Percentiles rank a stretch among this genome's conserved stretches.
Conservation (phyloP, 2,329 filamentous ascomycete genomes). For the Phaeophleospora eucalypticola region DNA sequence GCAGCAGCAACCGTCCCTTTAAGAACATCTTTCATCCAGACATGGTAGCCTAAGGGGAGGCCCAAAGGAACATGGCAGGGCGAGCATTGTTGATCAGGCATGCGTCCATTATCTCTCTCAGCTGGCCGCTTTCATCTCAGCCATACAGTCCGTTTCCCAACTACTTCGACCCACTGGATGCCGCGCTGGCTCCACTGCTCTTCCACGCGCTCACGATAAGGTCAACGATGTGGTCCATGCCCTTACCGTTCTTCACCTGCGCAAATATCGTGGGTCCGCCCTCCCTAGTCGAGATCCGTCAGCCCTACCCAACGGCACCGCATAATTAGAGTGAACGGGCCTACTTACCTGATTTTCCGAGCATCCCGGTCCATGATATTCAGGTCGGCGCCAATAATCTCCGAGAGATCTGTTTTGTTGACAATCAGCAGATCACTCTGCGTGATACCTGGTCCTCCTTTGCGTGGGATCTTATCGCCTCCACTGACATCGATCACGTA, state of each 20-base stretch:
- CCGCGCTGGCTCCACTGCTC: constrained; percentile 65
- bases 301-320: not conserved
- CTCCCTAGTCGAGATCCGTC: constrained; percentile 52
- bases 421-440: constrained; percentile 91
- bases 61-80: too few relatives aligned
- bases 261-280: constrained; percentile 94
- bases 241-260: constrained; percentile 89
- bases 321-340: not conserved
- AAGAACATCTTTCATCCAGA: too few relatives aligned
- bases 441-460: constrained; percentile 94
- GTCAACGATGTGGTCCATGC: constrained; percentile 79
- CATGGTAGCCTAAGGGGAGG: too few relatives aligned
- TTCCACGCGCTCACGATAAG: constrained; percentile 90
- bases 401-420: constrained; percentile 94
- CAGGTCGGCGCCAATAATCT: constrained; percentile 84
- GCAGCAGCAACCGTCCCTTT: too few relatives aligned
- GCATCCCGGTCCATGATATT: constrained; percentile 93
- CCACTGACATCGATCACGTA: constrained; percentile 98
- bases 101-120: too few relatives aligned
- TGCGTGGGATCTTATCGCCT: constrained; percentile 92
- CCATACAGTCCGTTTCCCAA: too few relatives aligned
- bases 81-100: too few relatives aligned
- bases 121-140: too few relatives aligned
- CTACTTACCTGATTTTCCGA: constrained; percentile 64
- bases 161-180: not conserved